A percentile compares a stretch with the other conserved stretches of the same genome.
phyloP scores from a whole-genome alignment of 148 eudicot genomes.

The Chenopodium album region DNA sequence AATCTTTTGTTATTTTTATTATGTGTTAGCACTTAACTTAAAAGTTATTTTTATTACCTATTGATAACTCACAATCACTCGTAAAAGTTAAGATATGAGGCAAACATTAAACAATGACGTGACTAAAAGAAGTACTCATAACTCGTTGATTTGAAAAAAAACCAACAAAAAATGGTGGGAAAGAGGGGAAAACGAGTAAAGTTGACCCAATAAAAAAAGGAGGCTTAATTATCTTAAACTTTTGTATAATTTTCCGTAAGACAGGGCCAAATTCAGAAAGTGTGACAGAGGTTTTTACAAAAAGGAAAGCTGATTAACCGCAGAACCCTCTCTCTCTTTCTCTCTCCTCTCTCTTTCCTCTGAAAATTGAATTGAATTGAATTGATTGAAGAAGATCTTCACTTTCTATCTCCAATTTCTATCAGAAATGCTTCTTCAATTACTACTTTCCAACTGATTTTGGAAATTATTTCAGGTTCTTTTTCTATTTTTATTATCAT shows the following conservation, averaged over 20 bases:
- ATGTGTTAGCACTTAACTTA: too few relatives aligned
- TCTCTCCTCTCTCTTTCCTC: not conserved
- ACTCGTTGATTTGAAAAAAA: not conserved
- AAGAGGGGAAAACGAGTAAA: conserved; percentile 2
- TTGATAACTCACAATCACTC: too few relatives aligned
- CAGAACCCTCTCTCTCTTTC: conserved; percentile 1
- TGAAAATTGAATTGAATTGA: not conserved
- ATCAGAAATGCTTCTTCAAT: not conserved
- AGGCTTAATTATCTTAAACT: not conserved
- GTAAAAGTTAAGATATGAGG: too few relatives aligned
- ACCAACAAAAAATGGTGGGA: not conserved
- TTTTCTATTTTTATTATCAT: not conserved
- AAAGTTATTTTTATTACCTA: too few relatives aligned
- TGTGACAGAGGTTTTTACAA: not conserved
- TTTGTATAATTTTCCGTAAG: not conserved
- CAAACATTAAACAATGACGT: too few relatives aligned
- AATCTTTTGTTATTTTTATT: too few relatives aligned
- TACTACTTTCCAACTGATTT: not conserved
- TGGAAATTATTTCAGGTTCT: not conserved
- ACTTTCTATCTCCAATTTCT: not conserved
- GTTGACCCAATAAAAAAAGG: not conserved
- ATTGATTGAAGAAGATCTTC: not conserved
- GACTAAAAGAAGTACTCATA: too few relatives aligned
- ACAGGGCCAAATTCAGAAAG: not conserved
- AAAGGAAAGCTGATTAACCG: not conserved